Evolutionary conservation across 257 asterid species (phyloP).

Genomic region (Solanum virginianum): DNA sequence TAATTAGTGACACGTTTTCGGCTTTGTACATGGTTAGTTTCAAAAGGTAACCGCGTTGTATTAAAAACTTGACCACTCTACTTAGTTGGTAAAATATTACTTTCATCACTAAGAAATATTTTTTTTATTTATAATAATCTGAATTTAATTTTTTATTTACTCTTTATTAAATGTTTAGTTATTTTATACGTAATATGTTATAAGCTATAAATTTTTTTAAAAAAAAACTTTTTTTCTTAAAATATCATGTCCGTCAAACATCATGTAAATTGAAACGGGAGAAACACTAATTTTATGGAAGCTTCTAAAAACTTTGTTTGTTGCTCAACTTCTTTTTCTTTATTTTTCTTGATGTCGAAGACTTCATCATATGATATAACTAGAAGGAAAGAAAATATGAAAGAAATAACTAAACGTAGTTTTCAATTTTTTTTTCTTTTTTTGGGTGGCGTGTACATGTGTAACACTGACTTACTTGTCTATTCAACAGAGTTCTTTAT

Average conservation of each 20-base stretch:
- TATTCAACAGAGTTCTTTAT: not conserved
- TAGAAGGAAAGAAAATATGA: not conserved
- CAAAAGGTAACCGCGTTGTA: too few species aligned
- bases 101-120: too few species aligned
- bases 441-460: not conserved
- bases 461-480: not conserved
- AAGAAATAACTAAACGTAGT: not conserved
- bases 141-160: too few species aligned
- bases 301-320: not conserved
- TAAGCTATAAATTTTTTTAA: not conserved
- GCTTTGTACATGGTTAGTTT: too few species aligned
- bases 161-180: too few species aligned
- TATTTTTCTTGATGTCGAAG: not conserved
- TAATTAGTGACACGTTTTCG: too few species aligned
- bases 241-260: rapidly evolving
- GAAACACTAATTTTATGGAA: not conserved
- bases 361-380: not conserved
- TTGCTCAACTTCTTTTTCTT: not conserved
- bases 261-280: not conserved
- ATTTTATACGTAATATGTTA: not conserved
- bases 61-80: too few species aligned
- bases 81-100: too few species aligned
- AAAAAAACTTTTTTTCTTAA: not conserved
- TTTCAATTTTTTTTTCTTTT: not conserved
- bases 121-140: too few species aligned